These are phyloP conservation scores for Purshia tridentata DNA, from an alignment of 306 rosid genomes.

Conservation along the genomic window DNA sequence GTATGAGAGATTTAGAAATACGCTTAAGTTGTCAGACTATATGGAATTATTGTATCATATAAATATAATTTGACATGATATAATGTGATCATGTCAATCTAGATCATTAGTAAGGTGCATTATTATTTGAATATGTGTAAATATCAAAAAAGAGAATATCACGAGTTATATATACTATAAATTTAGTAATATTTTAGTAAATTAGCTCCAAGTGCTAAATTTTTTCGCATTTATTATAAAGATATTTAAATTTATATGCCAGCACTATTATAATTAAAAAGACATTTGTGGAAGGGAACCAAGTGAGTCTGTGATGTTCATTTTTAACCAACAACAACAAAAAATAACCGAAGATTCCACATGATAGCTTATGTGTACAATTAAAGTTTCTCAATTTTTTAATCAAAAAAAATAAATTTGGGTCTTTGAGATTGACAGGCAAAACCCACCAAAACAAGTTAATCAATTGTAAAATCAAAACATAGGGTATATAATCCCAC, in stretches of 20 bases:
- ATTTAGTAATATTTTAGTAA: no score
- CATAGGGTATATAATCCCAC: constrained; percentile 34
- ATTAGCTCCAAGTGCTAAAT: no score
- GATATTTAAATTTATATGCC: no score
- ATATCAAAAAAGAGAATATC: no score
- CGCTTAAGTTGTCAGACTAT: no score
- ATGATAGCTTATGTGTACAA: not conserved
- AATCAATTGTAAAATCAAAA: constrained; percentile 30
- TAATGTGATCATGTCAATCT: no score
- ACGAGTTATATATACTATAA: no score
- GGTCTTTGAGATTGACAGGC: constrained; percentile 49
- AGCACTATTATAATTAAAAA: not conserved
- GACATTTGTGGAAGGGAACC: constrained; percentile 1
- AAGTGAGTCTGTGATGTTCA: not conserved
- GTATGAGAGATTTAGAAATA: no score
- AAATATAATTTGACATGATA: no score
- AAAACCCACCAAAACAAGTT: constrained; percentile 55
- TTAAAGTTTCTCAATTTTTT: not conserved
- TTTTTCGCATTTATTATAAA: not conserved
- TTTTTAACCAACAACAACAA: constrained; percentile 23
- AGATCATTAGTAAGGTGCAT: no score
- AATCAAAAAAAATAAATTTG: not conserved
- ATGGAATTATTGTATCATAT: no score
- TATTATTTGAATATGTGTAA: no score
- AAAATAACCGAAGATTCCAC: constrained; percentile 39